Evolutionary conservation across 139 green algal species (phyloP).

Genomic region (Chlorella sp.): DNA sequence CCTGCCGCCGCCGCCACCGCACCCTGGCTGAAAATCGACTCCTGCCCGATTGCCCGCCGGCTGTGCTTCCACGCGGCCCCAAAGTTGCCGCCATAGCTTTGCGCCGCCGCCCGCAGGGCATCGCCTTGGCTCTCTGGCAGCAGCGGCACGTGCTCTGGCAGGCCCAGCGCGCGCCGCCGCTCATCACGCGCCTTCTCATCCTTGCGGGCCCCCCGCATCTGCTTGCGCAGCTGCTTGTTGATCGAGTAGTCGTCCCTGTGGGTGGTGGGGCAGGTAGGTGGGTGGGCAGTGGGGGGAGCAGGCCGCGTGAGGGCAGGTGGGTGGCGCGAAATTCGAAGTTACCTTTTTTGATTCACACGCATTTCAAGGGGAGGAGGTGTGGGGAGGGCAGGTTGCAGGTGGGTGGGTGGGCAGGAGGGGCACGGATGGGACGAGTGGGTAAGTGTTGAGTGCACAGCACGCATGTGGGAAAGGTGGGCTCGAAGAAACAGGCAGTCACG

Average conservation of each 20-base stretch:
- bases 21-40: constrained; percentile 39
- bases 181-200: constrained; percentile 48
- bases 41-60: constrained; percentile 27
- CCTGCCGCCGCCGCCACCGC: constrained; percentile 4
- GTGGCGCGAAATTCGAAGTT: too few species aligned
- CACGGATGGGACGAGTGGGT: background rate
- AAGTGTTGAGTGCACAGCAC: background rate
- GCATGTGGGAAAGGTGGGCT: background rate
- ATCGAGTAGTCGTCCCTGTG: constrained; percentile 51
- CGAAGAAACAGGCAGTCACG: too few species aligned
- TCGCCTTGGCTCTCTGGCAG: constrained; percentile 64
- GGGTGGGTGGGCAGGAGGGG: too few species aligned
- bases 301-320: background rate
- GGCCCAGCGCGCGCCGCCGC: constrained; percentile 58
- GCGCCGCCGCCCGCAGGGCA: constrained; percentile 49
- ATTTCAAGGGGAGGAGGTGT: too few species aligned
- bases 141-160: constrained; percentile 68
- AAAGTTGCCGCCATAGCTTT: constrained; percentile 49
- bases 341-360: too few species aligned
- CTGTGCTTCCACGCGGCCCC: constrained; percentile 36
- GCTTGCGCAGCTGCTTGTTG: constrained; percentile 48
- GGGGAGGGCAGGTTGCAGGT: background rate
- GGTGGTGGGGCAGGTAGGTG: background rate
- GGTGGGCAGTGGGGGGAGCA: background rate
- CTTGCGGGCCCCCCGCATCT: constrained; percentile 46